Evolutionary conservation across 805 yeast genomes (phyloP).

Genomic region (Grigorovia transvaalensis): DNA sequence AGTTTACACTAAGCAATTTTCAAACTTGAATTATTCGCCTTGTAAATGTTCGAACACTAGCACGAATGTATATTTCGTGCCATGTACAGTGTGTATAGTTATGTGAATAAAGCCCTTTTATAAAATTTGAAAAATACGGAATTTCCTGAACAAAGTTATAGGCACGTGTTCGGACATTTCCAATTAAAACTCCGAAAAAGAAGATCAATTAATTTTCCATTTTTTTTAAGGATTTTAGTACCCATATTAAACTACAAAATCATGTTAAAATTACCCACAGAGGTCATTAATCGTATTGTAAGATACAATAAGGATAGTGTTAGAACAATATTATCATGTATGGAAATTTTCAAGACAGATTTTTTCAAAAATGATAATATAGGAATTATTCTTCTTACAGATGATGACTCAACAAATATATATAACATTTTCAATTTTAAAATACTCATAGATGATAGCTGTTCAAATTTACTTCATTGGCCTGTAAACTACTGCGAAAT

Average conservation of each 20-base stretch:
- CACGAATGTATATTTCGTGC: too few relatives aligned
- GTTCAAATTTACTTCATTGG: slow-evolving; percentile 8
- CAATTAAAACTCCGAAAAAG: too few relatives aligned
- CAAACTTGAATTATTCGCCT: too few relatives aligned
- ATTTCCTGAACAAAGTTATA: too few relatives aligned
- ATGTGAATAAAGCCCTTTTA: too few relatives aligned
- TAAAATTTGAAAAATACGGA: too few relatives aligned
- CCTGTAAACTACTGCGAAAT: background rate
- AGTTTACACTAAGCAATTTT: too few relatives aligned
- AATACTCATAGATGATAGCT: slow-evolving; percentile 4
- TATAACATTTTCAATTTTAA: slow-evolving; percentile 10
- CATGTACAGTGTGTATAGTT: too few relatives aligned
- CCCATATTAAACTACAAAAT: background rate
- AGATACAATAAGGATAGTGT: slow-evolving; percentile 15
- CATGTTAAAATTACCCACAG: slow-evolving; percentile 14
- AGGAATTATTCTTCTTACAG: slow-evolving; percentile 18
- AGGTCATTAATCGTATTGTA: slow-evolving; percentile 18
- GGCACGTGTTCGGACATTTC: too few relatives aligned
- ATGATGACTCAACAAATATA: slow-evolving; percentile 4
- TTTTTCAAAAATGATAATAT: slow-evolving; percentile 8
- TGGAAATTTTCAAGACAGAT: slow-evolving; percentile 10
- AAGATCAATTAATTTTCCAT: too few relatives aligned
- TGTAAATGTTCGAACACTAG: too few relatives aligned
- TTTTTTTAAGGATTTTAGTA: too few relatives aligned
- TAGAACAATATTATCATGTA: slow-evolving; percentile 20